Conservation (phyloP, 1,284 basidiomycete genomes). For the Irpex sp. region DNA sequence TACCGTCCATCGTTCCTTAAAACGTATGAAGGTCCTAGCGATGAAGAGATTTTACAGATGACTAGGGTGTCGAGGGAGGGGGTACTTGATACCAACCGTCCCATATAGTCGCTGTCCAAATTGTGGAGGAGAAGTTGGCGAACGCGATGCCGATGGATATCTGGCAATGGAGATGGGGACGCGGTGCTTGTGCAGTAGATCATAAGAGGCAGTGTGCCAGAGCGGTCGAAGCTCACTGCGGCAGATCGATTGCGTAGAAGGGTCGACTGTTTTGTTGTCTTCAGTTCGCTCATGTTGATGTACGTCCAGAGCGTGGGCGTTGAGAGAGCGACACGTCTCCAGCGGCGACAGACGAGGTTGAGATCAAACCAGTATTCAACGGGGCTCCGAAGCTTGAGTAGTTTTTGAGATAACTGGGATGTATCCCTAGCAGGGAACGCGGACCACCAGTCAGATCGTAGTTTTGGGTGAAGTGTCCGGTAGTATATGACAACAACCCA, state of each 20-base stretch:
- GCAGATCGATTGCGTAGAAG: neutral
- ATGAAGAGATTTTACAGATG: neutral
- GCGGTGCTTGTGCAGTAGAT: neutral
- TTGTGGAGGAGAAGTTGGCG: neutral
- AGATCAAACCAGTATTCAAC: too few relatives aligned
- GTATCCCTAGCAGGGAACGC: too few relatives aligned
- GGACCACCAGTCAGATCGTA: too few relatives aligned
- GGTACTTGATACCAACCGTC: neutral
- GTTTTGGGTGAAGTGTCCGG: too few relatives aligned
- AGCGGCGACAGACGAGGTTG: constrained; percentile 24
- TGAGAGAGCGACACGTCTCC: constrained; percentile 22
- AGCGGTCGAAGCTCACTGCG: too few relatives aligned
- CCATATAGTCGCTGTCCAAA: neutral
- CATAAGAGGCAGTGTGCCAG: neutral
- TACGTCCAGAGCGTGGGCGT: constrained; percentile 29
- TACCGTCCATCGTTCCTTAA: neutral
- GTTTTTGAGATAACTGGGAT: too few relatives aligned
- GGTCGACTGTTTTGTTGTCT: neutral
- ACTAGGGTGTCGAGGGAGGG: neutral
- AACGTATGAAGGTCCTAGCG: neutral
- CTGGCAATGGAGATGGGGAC: neutral
- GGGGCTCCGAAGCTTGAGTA: too few relatives aligned
- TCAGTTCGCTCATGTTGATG: constrained; percentile 11
- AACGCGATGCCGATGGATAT: neutral
- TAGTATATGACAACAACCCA: too few relatives aligned